These are phyloP conservation scores for Rosa chinensis DNA, from an alignment of 306 rosid species.

Conservation along the genomic window DNA sequence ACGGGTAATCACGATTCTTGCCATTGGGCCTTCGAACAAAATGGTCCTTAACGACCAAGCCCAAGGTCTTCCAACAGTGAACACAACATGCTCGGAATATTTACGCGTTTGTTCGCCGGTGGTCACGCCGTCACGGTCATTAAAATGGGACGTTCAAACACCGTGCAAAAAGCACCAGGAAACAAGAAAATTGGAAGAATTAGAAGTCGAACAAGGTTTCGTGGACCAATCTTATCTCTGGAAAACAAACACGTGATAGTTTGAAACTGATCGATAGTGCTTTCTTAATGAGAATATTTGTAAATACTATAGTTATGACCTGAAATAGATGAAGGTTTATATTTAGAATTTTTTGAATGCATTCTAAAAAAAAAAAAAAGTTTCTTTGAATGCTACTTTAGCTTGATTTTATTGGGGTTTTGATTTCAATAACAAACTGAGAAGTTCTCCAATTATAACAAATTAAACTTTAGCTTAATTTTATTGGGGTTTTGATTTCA, in stretches of 20 bases:
- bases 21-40: slow-evolving; percentile 18
- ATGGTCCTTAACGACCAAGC: background rate
- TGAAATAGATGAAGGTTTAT: too few relatives aligned
- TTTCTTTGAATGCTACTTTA: background rate
- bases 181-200: background rate
- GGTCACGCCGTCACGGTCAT: background rate
- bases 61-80: background rate
- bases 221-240: background rate
- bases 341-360: too few relatives aligned
- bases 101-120: background rate
- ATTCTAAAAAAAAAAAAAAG: too few relatives aligned
- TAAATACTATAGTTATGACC: too few relatives aligned
- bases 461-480: too few relatives aligned
- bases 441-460: too few relatives aligned
- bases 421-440: too few relatives aligned
- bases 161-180: too few relatives aligned
- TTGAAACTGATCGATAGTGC: too few relatives aligned
- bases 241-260: too few relatives aligned
- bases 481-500: too few relatives aligned
- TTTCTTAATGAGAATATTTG: too few relatives aligned
- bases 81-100: background rate
- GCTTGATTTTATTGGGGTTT: background rate
- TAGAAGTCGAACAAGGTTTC: background rate
- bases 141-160: background rate
- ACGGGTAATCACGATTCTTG: slow-evolving; percentile 15